Evolutionary conservation across 2,329 filamentous ascomycete genomes (phyloP).

Genomic region (Teratosphaeria viscida): DNA sequence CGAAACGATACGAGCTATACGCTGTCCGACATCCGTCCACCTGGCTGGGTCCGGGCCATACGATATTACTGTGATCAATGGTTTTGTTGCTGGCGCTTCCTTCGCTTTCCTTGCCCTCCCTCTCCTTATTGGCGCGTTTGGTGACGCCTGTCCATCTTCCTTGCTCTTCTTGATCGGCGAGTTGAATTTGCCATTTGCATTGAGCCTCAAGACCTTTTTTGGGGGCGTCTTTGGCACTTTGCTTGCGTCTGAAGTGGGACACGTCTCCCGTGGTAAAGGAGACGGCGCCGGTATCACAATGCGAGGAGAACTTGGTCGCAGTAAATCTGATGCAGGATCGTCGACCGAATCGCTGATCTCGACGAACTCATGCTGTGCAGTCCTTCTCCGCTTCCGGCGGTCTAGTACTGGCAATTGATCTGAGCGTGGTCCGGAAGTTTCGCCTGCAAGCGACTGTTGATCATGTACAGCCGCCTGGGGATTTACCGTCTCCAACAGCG

Average conservation of each 20-base stretch:
- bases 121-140: conserved; percentile 16
- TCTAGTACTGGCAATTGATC: conserved; percentile 1
- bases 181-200: conserved; percentile 36
- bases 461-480: conserved; percentile 12
- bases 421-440: conserved; percentile 1
- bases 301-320: conserved; percentile 5
- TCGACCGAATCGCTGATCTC: conserved; percentile 6
- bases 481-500: conserved; percentile 17
- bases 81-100: conserved; percentile 5
- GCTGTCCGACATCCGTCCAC: conserved; percentile 43
- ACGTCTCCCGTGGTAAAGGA: conserved; percentile 3
- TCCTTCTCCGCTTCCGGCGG: conserved; percentile 30
- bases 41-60: conserved; percentile 5
- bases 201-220: conserved; percentile 31
- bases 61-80: conserved; percentile 13
- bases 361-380: conserved; percentile 14
- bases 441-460: not conserved
- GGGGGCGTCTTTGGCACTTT: conserved; percentile 15
- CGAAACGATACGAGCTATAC: conserved; percentile 53
- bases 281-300: conserved; percentile 16
- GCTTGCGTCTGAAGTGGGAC: not conserved
- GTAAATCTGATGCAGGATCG: not conserved
- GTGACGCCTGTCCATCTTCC: conserved; percentile 3
- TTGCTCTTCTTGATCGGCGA: conserved; percentile 29
- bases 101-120: conserved; percentile 21